Evolutionary conservation across 257 asterid genomes (phyloP), one percentile per base, ranked within the genome.

Genomic region (Solanum chilense): DNA sequence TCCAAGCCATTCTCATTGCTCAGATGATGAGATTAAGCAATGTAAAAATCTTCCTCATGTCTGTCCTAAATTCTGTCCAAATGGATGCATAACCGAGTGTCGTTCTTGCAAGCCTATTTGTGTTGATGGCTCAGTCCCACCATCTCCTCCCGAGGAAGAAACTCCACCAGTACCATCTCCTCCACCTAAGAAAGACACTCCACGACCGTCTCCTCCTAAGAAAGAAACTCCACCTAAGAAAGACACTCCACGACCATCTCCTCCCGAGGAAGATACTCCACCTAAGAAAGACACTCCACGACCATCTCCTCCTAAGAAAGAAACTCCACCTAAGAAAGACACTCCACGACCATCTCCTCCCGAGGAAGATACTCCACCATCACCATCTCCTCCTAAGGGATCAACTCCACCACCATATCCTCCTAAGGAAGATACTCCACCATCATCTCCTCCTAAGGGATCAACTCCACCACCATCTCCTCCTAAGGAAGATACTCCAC

Each of bases 41-140:
- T 44, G 84, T 77, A 77, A 77, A 45, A 77, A 77, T 77, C 84
- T 77, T 76, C 84, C 84, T n/a, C 84, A 77, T 77, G 84, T 77
- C 16, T 77, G 84, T 77, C 84, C 84, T 3, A 77, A 44, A n/a
- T 77, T 77, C 3, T 77, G 84, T 77, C 84, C 64, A 9, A 77
- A 44, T 44, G 62, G 62, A 4, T 77, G 84, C 62, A 77, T 77
- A 77, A 77, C 83, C 1, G 83, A 77, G 7, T 77, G 84, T 44
- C 84, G 84, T 12, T 76, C 83, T 76, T 76, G 83, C 83, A 76
- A 76, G 60, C 83, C 83, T n/a, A 76, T 76, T 8, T 76, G 83
- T 42, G 21, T 77, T 44, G 84, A 77, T 77, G 62, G 39, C 64
- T 42, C 60, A 41, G 83, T 39, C 56, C 82, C 82, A 39, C 83